A percentile compares a stretch with the other conserved stretches of the same genome.
phyloP scores from a whole-genome alignment of 1,139 yeast genomes.

The Insectozyma bohioensis region DNA sequence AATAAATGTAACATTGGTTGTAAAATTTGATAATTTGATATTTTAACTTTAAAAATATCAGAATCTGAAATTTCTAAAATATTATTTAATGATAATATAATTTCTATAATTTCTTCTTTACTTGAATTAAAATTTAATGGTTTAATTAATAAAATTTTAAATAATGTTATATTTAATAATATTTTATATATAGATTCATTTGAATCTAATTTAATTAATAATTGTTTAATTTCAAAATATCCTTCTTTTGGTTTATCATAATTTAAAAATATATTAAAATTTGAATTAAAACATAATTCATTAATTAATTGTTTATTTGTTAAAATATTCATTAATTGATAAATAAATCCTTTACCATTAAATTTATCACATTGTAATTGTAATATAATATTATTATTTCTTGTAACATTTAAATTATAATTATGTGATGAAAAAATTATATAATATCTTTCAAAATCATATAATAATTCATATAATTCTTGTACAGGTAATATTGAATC shows the following conservation, averaged over 20 bases:
- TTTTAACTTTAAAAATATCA: constrained; percentile 29
- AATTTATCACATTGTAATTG: constrained; percentile 9
- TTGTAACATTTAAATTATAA: constrained; percentile 18
- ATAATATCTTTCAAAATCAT: constrained; percentile 34
- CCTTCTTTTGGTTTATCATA: constrained; percentile 9
- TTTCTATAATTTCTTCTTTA: constrained; percentile 23
- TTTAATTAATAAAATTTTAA: constrained; percentile 31
- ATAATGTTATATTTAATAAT: constrained; percentile 19
- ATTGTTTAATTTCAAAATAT: constrained; percentile 17
- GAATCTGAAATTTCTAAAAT: constrained; percentile 22
- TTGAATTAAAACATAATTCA: constrained; percentile 20
- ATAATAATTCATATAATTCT: constrained; percentile 38
- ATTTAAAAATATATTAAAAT: constrained; percentile 15
- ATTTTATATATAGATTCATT: constrained; percentile 9
- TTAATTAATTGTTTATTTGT: constrained; percentile 13
- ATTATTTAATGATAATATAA: constrained; percentile 23
- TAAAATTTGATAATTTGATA: constrained; percentile 35
- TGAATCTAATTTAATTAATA: constrained; percentile 5
- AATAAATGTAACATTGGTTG: constrained; percentile 38
- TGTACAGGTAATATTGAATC: constrained; percentile 27
- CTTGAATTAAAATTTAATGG: constrained; percentile 23
- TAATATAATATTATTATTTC: constrained; percentile 22
- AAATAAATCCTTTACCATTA: constrained; percentile 12
- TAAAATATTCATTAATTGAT: constrained; percentile 17
- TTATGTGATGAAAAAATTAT: constrained; percentile 32